Conservation (phyloP, 2,329 filamentous ascomycete species). For the Penicillium occitanis region DNA sequence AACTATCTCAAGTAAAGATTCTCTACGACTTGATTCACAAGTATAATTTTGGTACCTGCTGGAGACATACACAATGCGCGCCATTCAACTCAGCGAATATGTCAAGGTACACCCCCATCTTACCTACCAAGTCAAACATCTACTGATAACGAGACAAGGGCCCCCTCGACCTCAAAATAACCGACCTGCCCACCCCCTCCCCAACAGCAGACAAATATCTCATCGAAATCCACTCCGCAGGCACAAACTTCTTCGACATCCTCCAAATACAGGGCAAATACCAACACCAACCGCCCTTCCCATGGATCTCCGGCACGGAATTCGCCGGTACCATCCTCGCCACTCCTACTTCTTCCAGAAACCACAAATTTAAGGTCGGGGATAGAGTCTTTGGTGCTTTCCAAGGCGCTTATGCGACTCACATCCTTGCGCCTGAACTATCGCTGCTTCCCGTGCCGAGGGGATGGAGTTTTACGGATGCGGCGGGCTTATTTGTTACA, state of each 20-base stretch:
- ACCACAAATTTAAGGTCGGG: conserved; percentile 69
- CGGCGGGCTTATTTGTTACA: conserved; percentile 86
- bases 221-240: conserved; percentile 80
- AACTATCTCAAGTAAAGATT: not conserved
- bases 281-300: conserved; percentile 83
- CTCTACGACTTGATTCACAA: not conserved
- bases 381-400: conserved; percentile 81
- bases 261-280: conserved; percentile 95
- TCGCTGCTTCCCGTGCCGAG: conserved; percentile 70
- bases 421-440: conserved; percentile 66
- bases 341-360: conserved; percentile 55
- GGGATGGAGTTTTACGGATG: conserved; percentile 81
- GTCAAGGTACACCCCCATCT: conserved; percentile 58
- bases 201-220: conserved; percentile 76
- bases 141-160: conserved; percentile 57
- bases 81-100: conserved; percentile 71
- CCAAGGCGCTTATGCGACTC: conserved; percentile 83
- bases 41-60: not conserved
- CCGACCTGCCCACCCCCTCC: conserved; percentile 69
- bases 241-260: conserved; percentile 96
- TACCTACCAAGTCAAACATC: not conserved
- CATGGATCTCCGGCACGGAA: conserved; percentile 83
- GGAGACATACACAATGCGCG: conserved; percentile 61
- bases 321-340: conserved; percentile 78
- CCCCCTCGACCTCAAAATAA: conserved; percentile 74